Evolutionary conservation across 2,329 filamentous ascomycete species (phyloP).

Genomic region (Penicillium oxalicum): DNA sequence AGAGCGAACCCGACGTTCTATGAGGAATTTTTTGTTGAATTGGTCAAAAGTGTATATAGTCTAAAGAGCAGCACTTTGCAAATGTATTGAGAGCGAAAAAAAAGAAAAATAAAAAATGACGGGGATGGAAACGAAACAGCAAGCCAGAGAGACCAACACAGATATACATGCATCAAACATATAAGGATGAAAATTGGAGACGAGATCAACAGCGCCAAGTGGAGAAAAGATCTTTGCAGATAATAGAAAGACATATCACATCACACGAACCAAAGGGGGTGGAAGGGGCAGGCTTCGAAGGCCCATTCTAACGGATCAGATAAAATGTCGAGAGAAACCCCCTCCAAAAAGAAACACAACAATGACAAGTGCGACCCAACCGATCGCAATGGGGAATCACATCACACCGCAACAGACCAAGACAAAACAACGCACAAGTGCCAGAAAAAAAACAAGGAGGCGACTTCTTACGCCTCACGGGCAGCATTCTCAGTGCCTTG

Average conservation of each 20-base stretch:
- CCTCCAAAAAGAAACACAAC: constrained; percentile 6
- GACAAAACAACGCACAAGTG: constrained; percentile 7
- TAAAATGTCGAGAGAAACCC: too few species aligned
- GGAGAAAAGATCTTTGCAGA: too few species aligned
- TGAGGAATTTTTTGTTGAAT: too few species aligned
- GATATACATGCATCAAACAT: constrained; percentile 17
- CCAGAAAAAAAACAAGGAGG: background rate
- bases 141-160: background rate
- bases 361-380: too few species aligned
- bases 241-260: constrained; percentile 18
- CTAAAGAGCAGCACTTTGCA: background rate
- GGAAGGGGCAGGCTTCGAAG: too few species aligned
- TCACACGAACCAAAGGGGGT: constrained; percentile 18
- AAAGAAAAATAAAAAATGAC: constrained; percentile 3
- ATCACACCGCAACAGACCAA: constrained; percentile 2
- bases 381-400: constrained; percentile 16
- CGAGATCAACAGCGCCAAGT: constrained; percentile 16
- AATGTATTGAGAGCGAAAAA: constrained; percentile 7
- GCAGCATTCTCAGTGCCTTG: constrained; percentile 28
- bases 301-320: too few species aligned
- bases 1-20: too few species aligned
- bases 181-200: too few species aligned
- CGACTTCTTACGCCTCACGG: constrained; percentile 7
- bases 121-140: too few species aligned
- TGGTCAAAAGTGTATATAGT: too few species aligned